Percentiles rank a stretch among this genome's conserved stretches.
phyloP scores from a whole-genome alignment of 106 monocot genomes.

The Platanthera guangdongensis region DNA sequence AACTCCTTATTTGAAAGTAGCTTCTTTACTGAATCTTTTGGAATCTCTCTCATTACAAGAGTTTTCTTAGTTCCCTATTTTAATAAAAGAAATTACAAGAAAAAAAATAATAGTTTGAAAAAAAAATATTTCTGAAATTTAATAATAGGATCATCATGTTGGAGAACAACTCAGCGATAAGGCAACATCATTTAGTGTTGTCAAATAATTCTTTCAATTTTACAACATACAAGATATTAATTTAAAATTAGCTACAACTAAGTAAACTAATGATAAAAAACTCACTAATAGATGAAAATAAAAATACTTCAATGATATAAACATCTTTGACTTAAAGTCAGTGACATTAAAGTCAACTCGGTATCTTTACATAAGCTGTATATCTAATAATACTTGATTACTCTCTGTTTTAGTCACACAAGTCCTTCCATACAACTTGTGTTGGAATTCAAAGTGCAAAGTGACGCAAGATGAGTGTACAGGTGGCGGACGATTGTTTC shows the following conservation, averaged over 20 bases:
- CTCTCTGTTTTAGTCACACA: no score
- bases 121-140: neutral
- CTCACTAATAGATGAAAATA: no score
- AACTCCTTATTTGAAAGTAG: conserved; percentile 67
- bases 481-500: no score
- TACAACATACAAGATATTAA: neutral
- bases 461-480: no score
- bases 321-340: neutral
- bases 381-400: no score
- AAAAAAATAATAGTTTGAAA: neutral
- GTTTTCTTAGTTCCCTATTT: conserved; percentile 68
- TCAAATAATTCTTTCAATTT: conserved; percentile 1
- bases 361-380: no score
- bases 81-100: conserved; percentile 6
- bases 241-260: neutral
- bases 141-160: neutral
- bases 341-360: neutral
- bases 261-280: no score
- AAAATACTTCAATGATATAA: no score
- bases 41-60: conserved; percentile 82
- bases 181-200: neutral
- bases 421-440: no score
- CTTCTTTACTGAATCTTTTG: conserved; percentile 62
- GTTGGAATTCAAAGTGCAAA: no score
- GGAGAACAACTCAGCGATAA: neutral